Base-by-base conservation (phyloP, 2,329 filamentous ascomycete species). In the Diaporthe sp. region DNA sequence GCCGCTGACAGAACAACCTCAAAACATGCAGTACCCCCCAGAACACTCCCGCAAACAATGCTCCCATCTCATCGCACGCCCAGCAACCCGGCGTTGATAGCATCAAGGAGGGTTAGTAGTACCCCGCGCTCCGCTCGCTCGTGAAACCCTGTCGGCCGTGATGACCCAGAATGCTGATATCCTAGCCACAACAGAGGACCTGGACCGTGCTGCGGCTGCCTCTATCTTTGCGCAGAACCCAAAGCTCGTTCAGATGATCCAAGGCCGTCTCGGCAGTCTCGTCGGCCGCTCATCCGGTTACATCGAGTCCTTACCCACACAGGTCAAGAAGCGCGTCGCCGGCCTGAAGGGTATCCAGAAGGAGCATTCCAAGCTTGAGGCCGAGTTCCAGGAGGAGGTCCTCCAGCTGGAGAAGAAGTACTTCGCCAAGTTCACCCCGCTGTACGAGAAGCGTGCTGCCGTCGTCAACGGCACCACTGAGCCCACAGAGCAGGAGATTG, bases 391-490 rank as follows among this genome's bases (percentile, higher is more conserved):
- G 86, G 96, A 98, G 86, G 97, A 98, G 88, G 96, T 99, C 77
- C 91, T 99, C 76, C 93, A 98, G 86, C 92, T 99, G 39, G 97
- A 99, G 91, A 99, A 99, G 92, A 98, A 98, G 88, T 99, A 98
- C 87, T 98, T 98, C 82, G 95, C 94, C 87, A 98, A 98, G 88
- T 99, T 98, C 88, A 98, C 95, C 73, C 97, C 97, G 77, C 92
- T 99, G 68, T 99, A 99, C 88, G 89, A 98, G 90, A 97, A 97
- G 90, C 96, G 97, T 85, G 92, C 96, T 78, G 91, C 93, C 81
- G 98, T 99, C 81, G 90, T 99, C 85, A 98, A 98, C 86, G 97
- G 97, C 81, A 87, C 88, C 78, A 85, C 88, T 76, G 97, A 99
- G 88, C 97, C 97, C 42, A 95, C 94, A 77, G 94, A 97, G 74